Percentiles rank a stretch among this genome's conserved stretches.
Conservation (phyloP, 805 yeast species). For the Kazachstania kunashirensis region DNA sequence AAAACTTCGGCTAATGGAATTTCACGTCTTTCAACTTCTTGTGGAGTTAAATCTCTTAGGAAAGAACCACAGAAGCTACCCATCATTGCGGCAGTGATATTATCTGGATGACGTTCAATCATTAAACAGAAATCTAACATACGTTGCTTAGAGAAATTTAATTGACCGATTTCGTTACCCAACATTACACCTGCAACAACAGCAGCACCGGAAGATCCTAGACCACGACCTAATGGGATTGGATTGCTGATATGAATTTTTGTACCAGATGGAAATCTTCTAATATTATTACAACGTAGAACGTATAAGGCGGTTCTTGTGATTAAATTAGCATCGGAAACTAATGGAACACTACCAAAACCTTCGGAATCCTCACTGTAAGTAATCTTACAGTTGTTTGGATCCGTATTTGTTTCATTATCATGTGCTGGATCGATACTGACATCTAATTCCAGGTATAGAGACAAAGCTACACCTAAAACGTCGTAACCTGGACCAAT, state of each 20-base stretch:
- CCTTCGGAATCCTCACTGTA: constrained; percentile 72
- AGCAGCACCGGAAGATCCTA: constrained; percentile 97
- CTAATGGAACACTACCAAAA: constrained; percentile 66
- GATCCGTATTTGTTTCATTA: constrained; percentile 43
- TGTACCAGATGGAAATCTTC: constrained; percentile 77
- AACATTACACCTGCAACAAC: constrained; percentile 93
- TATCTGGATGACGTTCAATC: constrained; percentile 98
- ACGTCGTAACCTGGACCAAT: constrained; percentile 99
- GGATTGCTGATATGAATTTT: constrained; percentile 74
- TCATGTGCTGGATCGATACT: constrained; percentile 44
- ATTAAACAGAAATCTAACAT: constrained; percentile 89
- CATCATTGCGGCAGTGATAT: constrained; percentile 97
- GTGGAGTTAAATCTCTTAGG: constrained; percentile 64
- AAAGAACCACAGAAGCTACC: constrained; percentile 98
- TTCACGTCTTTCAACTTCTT: constrained; percentile 65
- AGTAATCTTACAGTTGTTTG: constrained; percentile 56
- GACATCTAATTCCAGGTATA: constrained; percentile 64
- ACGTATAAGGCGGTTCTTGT: constrained; percentile 91
- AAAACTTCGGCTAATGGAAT: constrained; percentile 79
- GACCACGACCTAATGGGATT: constrained; percentile 92
- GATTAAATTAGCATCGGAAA: constrained; percentile 71
- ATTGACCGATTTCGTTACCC: constrained; percentile 74
- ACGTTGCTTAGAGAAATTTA: constrained; percentile 65
- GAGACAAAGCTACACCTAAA: constrained; percentile 77
- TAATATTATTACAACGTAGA: constrained; percentile 68